Percentiles rank a stretch among this genome's conserved stretches.
phyloP scores from a whole-genome alignment of 768 basidiomycete genomes.

The Suillus sp. region DNA sequence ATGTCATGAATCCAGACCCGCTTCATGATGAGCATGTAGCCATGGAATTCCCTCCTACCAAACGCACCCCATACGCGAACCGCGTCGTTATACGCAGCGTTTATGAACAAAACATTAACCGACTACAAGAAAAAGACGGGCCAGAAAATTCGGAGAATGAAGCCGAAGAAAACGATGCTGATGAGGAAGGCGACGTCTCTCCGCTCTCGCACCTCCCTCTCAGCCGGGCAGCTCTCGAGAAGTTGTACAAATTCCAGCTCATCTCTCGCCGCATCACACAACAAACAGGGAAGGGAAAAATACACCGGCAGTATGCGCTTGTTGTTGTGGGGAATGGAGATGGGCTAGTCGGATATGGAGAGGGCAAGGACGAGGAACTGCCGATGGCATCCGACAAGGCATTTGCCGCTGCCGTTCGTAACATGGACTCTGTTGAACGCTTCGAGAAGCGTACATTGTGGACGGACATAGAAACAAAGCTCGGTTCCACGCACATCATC shows the following conservation, averaged over 20 bases:
- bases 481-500: conserved; percentile 79
- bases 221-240: conserved; percentile 26
- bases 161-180: conserved; percentile 25
- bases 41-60: conserved; percentile 52
- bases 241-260: conserved; percentile 43
- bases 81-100: conserved; percentile 67
- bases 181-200: conserved; percentile 19
- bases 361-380: conserved; percentile 70
- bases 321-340: conserved; percentile 82
- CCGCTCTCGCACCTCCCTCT: conserved; percentile 22
- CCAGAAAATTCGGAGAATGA: conserved; percentile 23
- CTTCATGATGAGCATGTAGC: conserved; percentile 63
- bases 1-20: conserved; percentile 65
- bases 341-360: conserved; percentile 81
- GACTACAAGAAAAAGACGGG: conserved; percentile 32
- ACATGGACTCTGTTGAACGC: conserved; percentile 92
- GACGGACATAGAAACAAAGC: conserved; percentile 85
- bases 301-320: conserved; percentile 59
- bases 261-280: conserved; percentile 66
- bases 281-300: conserved; percentile 95
- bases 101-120: conserved; percentile 10
- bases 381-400: conserved; percentile 58
- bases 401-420: conserved; percentile 71
- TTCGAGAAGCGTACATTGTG: conserved; percentile 95
- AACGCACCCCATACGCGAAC: conserved; percentile 56